Percentiles rank a stretch among this genome's conserved stretches.
Evolutionary conservation across 2,329 filamentous ascomycete genomes (phyloP).

Genomic region (Cytospora chrysosperma): DNA sequence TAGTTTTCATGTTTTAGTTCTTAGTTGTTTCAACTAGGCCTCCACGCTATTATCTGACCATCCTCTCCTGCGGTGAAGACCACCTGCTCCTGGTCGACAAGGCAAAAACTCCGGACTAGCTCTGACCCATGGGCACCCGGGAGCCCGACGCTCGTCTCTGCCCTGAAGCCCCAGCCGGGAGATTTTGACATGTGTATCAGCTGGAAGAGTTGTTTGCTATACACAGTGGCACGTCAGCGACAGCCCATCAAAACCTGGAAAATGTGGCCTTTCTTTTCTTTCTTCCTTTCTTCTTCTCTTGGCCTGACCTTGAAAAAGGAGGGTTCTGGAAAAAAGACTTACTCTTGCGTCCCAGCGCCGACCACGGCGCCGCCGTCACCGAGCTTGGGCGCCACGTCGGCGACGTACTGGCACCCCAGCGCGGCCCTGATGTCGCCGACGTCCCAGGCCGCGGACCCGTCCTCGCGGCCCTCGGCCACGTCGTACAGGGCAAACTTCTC

Average conservation of each 20-base stretch:
- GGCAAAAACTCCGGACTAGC: constrained; percentile 63
- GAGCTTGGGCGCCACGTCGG: constrained; percentile 61
- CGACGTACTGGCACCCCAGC: constrained; percentile 73
- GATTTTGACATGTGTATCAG: constrained; percentile 57
- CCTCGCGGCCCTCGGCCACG: constrained; percentile 61
- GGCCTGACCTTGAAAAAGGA: no score
- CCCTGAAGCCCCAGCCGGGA: constrained; percentile 54
- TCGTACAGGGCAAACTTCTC: constrained; percentile 75
- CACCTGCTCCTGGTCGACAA: constrained; percentile 58
- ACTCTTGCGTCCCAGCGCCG: constrained; percentile 68
- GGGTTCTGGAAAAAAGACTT: constrained; percentile 28
- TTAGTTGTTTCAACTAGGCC: constrained; percentile 32
- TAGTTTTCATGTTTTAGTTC: no score
- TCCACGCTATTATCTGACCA: constrained; percentile 58
- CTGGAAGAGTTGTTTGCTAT: constrained; percentile 56
- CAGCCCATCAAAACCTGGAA: no score
- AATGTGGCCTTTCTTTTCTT: no score
- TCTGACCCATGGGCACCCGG: constrained; percentile 63
- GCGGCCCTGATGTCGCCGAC: constrained; percentile 68
- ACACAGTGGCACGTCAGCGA: background rate
- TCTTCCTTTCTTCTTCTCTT: no score
- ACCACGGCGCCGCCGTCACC: constrained; percentile 59
- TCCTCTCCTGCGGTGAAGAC: constrained; percentile 62
- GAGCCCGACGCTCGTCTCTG: constrained; percentile 56
- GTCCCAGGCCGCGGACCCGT: constrained; percentile 53